Conservation (phyloP, 2,329 filamentous ascomycete genomes). For the Cadophora malorum region DNA sequence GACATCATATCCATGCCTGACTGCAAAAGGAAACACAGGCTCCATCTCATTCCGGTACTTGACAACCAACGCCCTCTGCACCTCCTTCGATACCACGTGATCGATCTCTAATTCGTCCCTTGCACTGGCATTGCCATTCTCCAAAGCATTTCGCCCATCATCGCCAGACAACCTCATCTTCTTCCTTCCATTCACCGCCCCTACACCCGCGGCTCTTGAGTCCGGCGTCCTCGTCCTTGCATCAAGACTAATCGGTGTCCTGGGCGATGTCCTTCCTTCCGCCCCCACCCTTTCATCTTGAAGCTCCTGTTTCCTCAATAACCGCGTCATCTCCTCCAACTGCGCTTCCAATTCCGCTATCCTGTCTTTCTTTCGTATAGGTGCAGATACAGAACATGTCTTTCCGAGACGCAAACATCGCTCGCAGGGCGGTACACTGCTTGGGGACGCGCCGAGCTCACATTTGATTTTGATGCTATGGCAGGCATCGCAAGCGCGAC, state of each 20-base stretch:
- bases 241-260: background rate
- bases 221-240: background rate
- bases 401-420: constrained; percentile 23
- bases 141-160: background rate
- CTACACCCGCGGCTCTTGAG: background rate
- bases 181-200: background rate
- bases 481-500: constrained; percentile 20
- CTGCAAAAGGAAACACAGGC: constrained; percentile 21
- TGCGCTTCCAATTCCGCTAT: constrained; percentile 24
- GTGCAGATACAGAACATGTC: constrained; percentile 18
- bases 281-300: background rate
- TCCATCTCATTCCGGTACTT: constrained; percentile 22
- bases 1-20: constrained; percentile 12
- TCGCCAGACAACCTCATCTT: constrained; percentile 10
- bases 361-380: constrained; percentile 20
- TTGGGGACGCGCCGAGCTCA: constrained; percentile 14
- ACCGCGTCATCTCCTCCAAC: constrained; percentile 22
- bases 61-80: constrained; percentile 2
- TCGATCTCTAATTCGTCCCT: constrained; percentile 2
- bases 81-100: constrained; percentile 1
- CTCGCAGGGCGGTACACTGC: constrained; percentile 16
- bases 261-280: background rate
- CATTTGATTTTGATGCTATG: constrained; percentile 26
- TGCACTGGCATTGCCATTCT: background rate
- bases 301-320: constrained; percentile 18